Base-by-base conservation (phyloP, 192 early-diverging fungal genomes). In the Phlyctochytrium planicorne region DNA sequence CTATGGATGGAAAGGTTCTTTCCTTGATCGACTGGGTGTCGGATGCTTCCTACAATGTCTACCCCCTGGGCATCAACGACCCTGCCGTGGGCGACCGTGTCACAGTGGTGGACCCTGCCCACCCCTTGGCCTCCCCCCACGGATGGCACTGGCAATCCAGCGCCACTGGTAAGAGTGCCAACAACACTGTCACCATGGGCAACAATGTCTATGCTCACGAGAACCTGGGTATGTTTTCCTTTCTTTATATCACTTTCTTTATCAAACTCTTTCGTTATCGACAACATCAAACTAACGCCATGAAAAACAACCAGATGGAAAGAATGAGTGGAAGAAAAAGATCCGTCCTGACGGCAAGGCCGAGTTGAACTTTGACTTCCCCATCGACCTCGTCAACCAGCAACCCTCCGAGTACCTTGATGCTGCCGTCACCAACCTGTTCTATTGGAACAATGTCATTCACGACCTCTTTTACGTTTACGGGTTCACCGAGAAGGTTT, bases 121-220 rank as follows among this genome's bases (percentile, higher is more conserved):
- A 91, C 36, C 62, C 85, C 2, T 17, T 64, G 12, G 83, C 83
- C 10, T 91, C 89, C 1, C 90, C 86, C 23, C 50, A 84, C 24
- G 91, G 91, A 20, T 94, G 94, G 88, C 91, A 94, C 73, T 79
- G 83, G 37, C 83, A 89, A 57, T 80, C 78, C 24, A 10, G 36
- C 30, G 40, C n/a, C n/a, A 50, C 40, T 50, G 40, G 40, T 10
- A 50, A 60, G 68, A 78, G 63, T 66, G 69, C 52, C 25, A 34
- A 75, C 1, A 87, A 80, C 66, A 90, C 87, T 40, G 81, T 75
- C 17, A 98, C 93, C 10, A 72, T 85, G 30, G 95, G 95, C 16
- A 98, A 95, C 82, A 98, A 98, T 75, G 95, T 91, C 36, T 94
- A 85, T 76, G 91, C 94, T 23, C 93, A 95, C 55, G 88, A 87